Evolutionary conservation across 2,329 filamentous ascomycete species (phyloP).

Genomic region (Teratosphaeria epicoccoides): DNA sequence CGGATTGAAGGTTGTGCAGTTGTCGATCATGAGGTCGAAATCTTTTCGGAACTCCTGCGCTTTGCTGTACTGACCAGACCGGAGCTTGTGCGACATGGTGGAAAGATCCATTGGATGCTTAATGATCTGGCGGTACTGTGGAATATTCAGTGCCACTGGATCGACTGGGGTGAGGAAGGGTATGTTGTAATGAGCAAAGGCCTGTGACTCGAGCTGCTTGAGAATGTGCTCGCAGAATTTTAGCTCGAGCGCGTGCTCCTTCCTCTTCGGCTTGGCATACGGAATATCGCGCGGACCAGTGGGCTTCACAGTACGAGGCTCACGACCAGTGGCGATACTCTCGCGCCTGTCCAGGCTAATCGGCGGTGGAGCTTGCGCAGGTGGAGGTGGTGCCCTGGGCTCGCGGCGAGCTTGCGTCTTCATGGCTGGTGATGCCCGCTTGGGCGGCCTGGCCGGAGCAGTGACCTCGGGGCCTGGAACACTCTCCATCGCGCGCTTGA

Average conservation of each 20-base stretch:
- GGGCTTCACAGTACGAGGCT: slow-evolving; percentile 87
- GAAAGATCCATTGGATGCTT: slow-evolving; percentile 93
- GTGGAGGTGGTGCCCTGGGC: slow-evolving; percentile 14
- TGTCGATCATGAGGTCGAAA: slow-evolving; percentile 71
- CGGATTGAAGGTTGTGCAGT: slow-evolving; percentile 90
- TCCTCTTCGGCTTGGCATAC: slow-evolving; percentile 79
- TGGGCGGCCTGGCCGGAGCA: slow-evolving; percentile 45
- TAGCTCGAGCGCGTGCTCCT: slow-evolving; percentile 80
- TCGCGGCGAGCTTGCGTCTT: slow-evolving; percentile 22
- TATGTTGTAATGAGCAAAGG: slow-evolving; percentile 55
- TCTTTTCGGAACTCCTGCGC: slow-evolving; percentile 80
- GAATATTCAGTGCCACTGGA: slow-evolving; percentile 86
- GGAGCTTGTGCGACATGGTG: slow-evolving; percentile 70
- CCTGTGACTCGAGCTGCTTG: slow-evolving; percentile 63
- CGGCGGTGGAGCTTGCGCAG: slow-evolving; percentile 64
- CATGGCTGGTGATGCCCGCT: slow-evolving; percentile 21
- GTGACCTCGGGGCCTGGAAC: slow-evolving; percentile 45
- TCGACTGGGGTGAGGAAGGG: slow-evolving; percentile 82
- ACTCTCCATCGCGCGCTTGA: slow-evolving; percentile 50
- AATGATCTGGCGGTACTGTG: slow-evolving; percentile 83
- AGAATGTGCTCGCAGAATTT: slow-evolving; percentile 81
- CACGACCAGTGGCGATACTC: slow-evolving; percentile 63
- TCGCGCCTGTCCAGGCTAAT: slow-evolving; percentile 76
- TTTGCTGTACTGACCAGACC: slow-evolving; percentile 65
- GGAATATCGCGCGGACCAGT: slow-evolving; percentile 86